These are phyloP conservation scores for Xanthoceras sorbifolium DNA, from an alignment of 345 rosid genomes.

Conservation along the genomic window DNA sequence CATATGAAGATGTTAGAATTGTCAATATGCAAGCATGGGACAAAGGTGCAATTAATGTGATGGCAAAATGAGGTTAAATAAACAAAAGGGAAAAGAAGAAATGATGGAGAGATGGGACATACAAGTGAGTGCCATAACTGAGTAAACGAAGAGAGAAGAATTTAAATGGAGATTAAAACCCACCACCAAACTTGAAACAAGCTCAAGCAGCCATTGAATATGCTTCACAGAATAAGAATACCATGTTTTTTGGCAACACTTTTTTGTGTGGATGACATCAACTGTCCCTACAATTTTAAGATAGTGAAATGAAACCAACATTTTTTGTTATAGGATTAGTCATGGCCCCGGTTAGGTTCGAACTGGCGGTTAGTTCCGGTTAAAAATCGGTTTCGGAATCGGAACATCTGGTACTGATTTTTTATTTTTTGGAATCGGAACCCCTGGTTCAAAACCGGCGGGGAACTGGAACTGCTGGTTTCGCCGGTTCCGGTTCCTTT, in stretches of 20 bases:
- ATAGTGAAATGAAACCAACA: background rate
- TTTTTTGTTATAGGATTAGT: no score
- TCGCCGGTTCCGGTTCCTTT: no score
- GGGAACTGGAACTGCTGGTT: no score
- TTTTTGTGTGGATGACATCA: slow-evolving; percentile 30
- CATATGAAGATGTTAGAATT: background rate
- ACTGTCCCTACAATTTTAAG: slow-evolving; percentile 20
- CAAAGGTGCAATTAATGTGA: background rate
- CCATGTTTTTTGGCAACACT: background rate
- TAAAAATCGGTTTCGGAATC: no score
- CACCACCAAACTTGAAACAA: slow-evolving; percentile 21
- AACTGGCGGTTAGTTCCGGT: no score
- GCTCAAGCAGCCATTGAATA: slow-evolving; percentile 22
- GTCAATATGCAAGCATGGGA: background rate
- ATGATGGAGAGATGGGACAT: background rate
- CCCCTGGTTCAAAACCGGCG: no score
- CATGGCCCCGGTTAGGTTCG: no score
- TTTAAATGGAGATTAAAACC: slow-evolving; percentile 32
- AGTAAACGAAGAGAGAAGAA: background rate
- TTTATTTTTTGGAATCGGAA: no score
- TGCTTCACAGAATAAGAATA: slow-evolving; percentile 22
- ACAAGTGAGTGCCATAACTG: background rate
- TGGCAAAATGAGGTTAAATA: background rate
- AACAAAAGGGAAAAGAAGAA: background rate
- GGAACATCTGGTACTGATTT: no score